A percentile compares a stretch with the other conserved stretches of the same genome.
These are phyloP conservation scores for Juglanconis juglandina DNA, from an alignment of 2,329 filamentous ascomycete species.

Conservation along the genomic window DNA sequence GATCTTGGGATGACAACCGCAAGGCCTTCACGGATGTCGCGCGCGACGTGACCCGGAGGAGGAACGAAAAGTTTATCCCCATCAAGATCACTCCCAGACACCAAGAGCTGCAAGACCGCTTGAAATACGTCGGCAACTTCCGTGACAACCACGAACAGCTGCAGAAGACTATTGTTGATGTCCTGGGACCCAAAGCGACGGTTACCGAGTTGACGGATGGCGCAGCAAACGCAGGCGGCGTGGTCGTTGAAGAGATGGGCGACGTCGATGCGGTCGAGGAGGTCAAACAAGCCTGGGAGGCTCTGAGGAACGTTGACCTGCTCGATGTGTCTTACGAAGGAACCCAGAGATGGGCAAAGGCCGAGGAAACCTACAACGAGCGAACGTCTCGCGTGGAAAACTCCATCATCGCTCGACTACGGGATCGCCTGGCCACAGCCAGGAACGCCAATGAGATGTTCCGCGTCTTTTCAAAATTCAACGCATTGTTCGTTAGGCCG, in stretches of 20 bases:
- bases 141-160: conserved; percentile 96
- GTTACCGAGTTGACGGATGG: conserved; percentile 52
- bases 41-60: conserved; percentile 85
- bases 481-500: conserved; percentile 95
- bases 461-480: conserved; percentile 99
- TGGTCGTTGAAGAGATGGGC: conserved; percentile 88
- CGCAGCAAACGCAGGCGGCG: conserved; percentile 53
- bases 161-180: conserved; percentile 91
- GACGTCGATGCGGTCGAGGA: conserved; percentile 97
- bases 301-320: conserved; percentile 90
- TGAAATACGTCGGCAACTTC: conserved; percentile 93
- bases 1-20: conserved; percentile 89
- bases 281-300: conserved; percentile 90
- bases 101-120: conserved; percentile 79
- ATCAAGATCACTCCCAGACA: conserved; percentile 94
- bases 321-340: conserved; percentile 88
- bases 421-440: conserved; percentile 88
- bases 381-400: conserved; percentile 96
- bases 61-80: conserved; percentile 97
- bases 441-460: conserved; percentile 99
- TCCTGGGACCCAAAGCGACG: conserved; percentile 74
- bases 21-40: conserved; percentile 98
- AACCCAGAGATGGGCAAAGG: conserved; percentile 86
- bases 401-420: conserved; percentile 90
- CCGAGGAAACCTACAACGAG: conserved; percentile 95